Evolutionary conservation across 2,329 filamentous ascomycete genomes (phyloP), one percentile per base, ranked within the genome.

Genomic region (Trichocomaceae sp.): DNA sequence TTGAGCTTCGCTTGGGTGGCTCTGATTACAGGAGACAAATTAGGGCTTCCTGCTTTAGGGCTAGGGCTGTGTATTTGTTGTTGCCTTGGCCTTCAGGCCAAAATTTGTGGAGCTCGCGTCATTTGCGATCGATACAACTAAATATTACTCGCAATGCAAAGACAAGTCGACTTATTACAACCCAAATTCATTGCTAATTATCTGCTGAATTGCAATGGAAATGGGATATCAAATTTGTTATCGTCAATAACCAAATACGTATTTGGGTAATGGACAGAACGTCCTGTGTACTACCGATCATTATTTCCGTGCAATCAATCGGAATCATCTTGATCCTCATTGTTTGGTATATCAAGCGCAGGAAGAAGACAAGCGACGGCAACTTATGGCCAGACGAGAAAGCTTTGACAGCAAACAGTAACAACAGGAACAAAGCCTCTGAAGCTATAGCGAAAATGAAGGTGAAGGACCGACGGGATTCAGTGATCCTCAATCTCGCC

Each of bases 401-500:
- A 42, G 12, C 9, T 12, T 22, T 10, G 39, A 42, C 17, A 20
- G 10, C 19, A 22, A 10, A 42, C 17, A 42, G 17, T n/a, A 42
- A 9, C 19, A 42, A n/a, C 37, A 17, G 37, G 2, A 26, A 26
- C 13, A 39, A 37, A 2, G 6, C 15, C 33, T 39, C 9, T 13
- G 35, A 39, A 39, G 7, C 6, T n/a, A 8, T 8, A 17, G n/a
- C 35, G 35, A 17, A 42, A 42, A 42, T 42, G 39, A 42, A 20
- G 39, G 2, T 9, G 8, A 7, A 13, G 19, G 17, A 42, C 19
- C 39, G 22, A 20, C 10, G 22, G 8, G 39, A 42, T 22, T 9
- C 39, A 22, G 39, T 42, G 19, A 7, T 62, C 10, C 62, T 64
- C 42, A 60, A 62, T 37, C 64, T 72, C 41, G 61, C 60, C 22